Evolutionary conservation across 371 early-diverging fungal species (phyloP).

Genomic region (Lichtheimia hyalospora): DNA sequence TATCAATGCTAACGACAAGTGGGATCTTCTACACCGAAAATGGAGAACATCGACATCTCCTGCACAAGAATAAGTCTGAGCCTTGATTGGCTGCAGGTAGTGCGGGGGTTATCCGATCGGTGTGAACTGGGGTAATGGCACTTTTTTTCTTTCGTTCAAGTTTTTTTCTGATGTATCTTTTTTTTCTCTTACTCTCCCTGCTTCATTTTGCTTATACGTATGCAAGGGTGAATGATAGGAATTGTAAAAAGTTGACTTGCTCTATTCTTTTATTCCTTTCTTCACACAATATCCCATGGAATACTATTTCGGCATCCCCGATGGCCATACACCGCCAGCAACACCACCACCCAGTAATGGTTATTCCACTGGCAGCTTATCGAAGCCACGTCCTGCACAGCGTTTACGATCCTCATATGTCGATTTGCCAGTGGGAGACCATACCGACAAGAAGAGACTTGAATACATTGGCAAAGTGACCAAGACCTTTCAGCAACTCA

Average conservation of each 20-base stretch:
- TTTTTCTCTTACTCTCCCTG: too few relatives aligned
- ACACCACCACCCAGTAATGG: slow-evolving; percentile 14
- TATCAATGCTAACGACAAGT: too few relatives aligned
- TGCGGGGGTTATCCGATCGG: neutral
- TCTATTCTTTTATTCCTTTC: neutral
- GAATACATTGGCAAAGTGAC: slow-evolving; percentile 23
- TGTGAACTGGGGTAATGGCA: neutral
- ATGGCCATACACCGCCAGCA: slow-evolving; percentile 19
- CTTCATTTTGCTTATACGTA: neutral
- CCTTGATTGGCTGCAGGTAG: neutral
- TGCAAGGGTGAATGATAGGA: slow-evolving; percentile 7
- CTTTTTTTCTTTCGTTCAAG: neutral
- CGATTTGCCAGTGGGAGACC: neutral
- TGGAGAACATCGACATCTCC: neutral
- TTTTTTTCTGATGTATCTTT: too few relatives aligned
- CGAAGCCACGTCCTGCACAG: slow-evolving; percentile 4
- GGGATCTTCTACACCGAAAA: neutral
- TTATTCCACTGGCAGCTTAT: neutral
- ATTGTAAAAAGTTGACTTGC: neutral
- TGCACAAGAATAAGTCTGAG: neutral
- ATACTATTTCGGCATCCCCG: slow-evolving; percentile 8
- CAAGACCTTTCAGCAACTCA: slow-evolving; percentile 32
- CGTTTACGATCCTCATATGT: slow-evolving; percentile 13
- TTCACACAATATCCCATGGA: neutral
- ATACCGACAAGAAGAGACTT: slow-evolving; percentile 8